These are phyloP conservation scores for Perilla frutescens DNA, from an alignment of 257 asterid species.

Conservation along the genomic window DNA sequence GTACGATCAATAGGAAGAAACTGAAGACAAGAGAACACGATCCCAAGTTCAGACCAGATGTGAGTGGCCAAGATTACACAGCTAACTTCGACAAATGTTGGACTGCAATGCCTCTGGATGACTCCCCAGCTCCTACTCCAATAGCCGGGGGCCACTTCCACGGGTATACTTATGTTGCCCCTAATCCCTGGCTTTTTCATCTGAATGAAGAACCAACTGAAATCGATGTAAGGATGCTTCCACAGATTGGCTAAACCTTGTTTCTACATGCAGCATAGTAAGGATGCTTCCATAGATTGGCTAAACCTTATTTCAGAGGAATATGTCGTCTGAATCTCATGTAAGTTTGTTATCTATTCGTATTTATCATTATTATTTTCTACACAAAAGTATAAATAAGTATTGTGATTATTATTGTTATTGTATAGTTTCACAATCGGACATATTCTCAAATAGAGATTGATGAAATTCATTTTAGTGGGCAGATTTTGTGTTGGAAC, in stretches of 20 bases:
- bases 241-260: constrained; percentile 6
- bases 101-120: constrained; percentile 89
- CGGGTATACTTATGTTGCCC: constrained; percentile 87
- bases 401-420: no score
- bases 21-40: constrained; percentile 69
- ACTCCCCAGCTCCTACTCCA: constrained; percentile 92
- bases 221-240: not conserved
- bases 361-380: no score
- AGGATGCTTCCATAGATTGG: no score
- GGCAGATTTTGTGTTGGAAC: no score
- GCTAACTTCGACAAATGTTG: constrained; percentile 90
- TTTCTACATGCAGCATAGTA: not conserved
- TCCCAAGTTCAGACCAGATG: constrained; percentile 84
- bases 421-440: no score
- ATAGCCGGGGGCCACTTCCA: constrained; percentile 84
- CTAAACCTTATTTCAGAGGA: no score
- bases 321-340: no score
- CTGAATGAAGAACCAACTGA: constrained; percentile 33
- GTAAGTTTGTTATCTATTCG: no score
- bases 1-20: constrained; percentile 78
- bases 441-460: no score
- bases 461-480: no score
- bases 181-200: constrained; percentile 84
- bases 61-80: constrained; percentile 78
- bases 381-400: no score